These are phyloP conservation scores for Lasiodiplodia theobromae DNA, from an alignment of 2,329 filamentous ascomycete species.

Conservation along the genomic window DNA sequence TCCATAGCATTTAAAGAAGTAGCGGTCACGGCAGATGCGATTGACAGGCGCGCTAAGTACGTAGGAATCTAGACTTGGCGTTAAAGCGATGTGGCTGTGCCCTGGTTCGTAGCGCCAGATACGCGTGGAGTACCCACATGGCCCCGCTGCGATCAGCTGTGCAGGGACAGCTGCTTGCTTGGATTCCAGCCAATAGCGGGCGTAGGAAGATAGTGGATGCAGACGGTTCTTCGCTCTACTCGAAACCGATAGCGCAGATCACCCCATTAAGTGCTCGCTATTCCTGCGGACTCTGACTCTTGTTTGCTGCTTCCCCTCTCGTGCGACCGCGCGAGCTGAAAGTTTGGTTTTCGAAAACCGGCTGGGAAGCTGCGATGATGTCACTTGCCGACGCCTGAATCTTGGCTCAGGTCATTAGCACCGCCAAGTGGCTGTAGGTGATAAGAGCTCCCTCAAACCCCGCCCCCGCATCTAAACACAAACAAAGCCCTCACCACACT, in stretches of 20 bases:
- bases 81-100: not conserved
- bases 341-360: not conserved
- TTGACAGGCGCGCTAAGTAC: not conserved
- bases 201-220: not conserved
- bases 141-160: not conserved
- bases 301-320: not conserved
- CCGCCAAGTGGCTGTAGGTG: not conserved
- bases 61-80: not conserved
- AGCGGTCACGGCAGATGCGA: not conserved
- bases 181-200: not conserved
- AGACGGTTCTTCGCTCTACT: not conserved
- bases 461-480: constrained; percentile 9
- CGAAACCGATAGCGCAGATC: not conserved
- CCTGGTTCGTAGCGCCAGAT: not conserved
- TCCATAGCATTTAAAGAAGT: no score
- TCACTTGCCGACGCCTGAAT: not conserved
- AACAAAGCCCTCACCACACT: not conserved
- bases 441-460: constrained; percentile 11
- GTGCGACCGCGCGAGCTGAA: not conserved
- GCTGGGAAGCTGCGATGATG: constrained; percentile 1
- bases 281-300: not conserved
- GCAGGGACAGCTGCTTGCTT: not conserved
- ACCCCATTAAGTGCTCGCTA: not conserved
- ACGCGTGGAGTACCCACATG: not conserved
- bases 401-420: not conserved